A percentile compares a stretch with the other conserved stretches of the same genome.
phyloP scores from a whole-genome alignment of 345 rosid genomes.

The Pseudoturritis turrita region DNA sequence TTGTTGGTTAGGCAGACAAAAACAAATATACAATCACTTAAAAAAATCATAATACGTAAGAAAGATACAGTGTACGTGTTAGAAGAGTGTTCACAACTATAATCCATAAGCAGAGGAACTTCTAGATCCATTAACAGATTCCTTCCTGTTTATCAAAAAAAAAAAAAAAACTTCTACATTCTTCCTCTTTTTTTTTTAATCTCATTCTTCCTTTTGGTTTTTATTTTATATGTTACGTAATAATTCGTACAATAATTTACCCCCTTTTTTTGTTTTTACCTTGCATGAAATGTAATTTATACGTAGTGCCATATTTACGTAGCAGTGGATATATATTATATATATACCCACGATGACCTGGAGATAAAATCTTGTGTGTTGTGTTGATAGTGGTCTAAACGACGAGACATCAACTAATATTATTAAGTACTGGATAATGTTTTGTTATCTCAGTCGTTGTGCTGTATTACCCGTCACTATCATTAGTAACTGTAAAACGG shows the following conservation, averaged over 20 bases:
- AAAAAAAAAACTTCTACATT: too few species aligned
- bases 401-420: neutral
- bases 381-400: neutral
- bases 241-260: neutral
- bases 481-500: too few species aligned
- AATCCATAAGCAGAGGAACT: slow-evolving; percentile 3
- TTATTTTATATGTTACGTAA: neutral
- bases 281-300: neutral
- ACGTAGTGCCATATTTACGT: neutral
- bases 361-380: neutral
- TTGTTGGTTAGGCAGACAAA: slow-evolving; percentile 14
- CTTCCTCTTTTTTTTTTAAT: too few species aligned
- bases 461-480: neutral
- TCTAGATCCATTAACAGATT: too few species aligned
- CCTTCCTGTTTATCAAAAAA: too few species aligned
- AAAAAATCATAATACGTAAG: slow-evolving; percentile 14
- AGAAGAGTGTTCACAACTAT: neutral
- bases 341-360: neutral
- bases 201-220: neutral
- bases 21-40: slow-evolving; percentile 7
- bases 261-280: neutral
- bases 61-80: neutral
- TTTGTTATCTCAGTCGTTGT: too few species aligned
- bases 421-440: neutral
- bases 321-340: neutral